These are phyloP conservation scores for Erodium maritimum DNA, from an alignment of 345 rosid species.

Conservation along the genomic window DNA sequence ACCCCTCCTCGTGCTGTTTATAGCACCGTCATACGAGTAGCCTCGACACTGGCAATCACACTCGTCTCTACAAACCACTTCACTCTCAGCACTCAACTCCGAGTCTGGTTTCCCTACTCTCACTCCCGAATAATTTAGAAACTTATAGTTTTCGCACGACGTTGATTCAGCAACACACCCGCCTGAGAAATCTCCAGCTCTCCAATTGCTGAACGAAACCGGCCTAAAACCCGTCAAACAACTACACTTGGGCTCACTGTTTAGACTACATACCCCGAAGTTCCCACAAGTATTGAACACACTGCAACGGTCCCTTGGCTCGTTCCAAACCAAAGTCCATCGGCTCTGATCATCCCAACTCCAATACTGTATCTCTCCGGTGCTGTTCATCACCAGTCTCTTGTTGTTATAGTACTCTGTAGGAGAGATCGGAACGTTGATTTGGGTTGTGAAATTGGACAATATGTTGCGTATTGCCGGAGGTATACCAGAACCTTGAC, in stretches of 20 bases:
- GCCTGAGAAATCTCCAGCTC: not conserved
- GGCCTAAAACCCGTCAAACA: slow-evolving; percentile 42
- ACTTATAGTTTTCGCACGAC: slow-evolving; percentile 10
- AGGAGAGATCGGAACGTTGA: slow-evolving; percentile 14
- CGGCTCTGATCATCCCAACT: not conserved
- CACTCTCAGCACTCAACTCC: accelerated
- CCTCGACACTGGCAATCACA: slow-evolving; percentile 25
- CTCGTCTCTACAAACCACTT: not conserved
- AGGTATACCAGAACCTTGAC: slow-evolving; percentile 14
- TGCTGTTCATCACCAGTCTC: slow-evolving; percentile 26
- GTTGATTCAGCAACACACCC: slow-evolving; percentile 14
- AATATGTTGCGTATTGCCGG: slow-evolving; percentile 5
- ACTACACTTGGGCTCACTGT: slow-evolving; percentile 12
- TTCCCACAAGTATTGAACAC: slow-evolving; percentile 22
- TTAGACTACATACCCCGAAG: slow-evolving; percentile 27
- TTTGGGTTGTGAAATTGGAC: slow-evolving; percentile 13
- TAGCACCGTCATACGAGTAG: slow-evolving; percentile 13
- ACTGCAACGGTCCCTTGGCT: slow-evolving; percentile 28
- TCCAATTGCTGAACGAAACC: slow-evolving; percentile 12
- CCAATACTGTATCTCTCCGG: slow-evolving; percentile 23
- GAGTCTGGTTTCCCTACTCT: slow-evolving; percentile 1
- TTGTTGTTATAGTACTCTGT: slow-evolving; percentile 5
- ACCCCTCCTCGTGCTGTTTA: not conserved
- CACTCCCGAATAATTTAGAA: slow-evolving; percentile 12
- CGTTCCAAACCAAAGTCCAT: slow-evolving; percentile 22